Conservation (phyloP, 306 rosid species). For the Lathyrus tuberosus region DNA sequence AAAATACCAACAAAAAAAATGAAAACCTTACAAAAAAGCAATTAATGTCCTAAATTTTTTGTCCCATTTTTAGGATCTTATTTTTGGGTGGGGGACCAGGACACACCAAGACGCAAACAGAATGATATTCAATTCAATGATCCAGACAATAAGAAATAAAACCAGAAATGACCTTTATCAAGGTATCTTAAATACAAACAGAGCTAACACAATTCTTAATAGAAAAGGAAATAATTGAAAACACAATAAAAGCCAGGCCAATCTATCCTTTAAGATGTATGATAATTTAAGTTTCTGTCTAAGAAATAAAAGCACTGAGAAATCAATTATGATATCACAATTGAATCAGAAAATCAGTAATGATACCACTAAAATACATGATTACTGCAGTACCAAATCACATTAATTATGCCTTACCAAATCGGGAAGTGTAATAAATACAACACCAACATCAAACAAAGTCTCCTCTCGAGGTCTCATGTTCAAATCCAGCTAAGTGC, state of each 20-base stretch:
- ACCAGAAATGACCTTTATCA: constrained; percentile 25
- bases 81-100: background rate
- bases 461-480: background rate
- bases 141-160: constrained; percentile 22
- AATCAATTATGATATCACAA: constrained; percentile 31
- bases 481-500: constrained; percentile 7
- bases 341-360: constrained; percentile 27
- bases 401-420: constrained; percentile 38
- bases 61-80: background rate
- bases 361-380: constrained; percentile 23
- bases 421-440: constrained; percentile 30
- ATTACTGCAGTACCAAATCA: constrained; percentile 32
- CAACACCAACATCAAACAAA: constrained; percentile 20
- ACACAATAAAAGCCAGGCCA: constrained; percentile 34
- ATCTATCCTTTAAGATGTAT: constrained; percentile 20
- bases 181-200: constrained; percentile 14
- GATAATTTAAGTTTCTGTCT: constrained; percentile 13
- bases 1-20: background rate
- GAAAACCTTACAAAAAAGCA: constrained; percentile 14
- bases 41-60: constrained; percentile 9
- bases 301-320: background rate
- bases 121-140: constrained; percentile 35
- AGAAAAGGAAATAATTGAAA: constrained; percentile 27
- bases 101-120: constrained; percentile 33
- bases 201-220: background rate